phyloP scores from a whole-genome alignment of 306 rosid genomes.

The Corylus avellana region DNA sequence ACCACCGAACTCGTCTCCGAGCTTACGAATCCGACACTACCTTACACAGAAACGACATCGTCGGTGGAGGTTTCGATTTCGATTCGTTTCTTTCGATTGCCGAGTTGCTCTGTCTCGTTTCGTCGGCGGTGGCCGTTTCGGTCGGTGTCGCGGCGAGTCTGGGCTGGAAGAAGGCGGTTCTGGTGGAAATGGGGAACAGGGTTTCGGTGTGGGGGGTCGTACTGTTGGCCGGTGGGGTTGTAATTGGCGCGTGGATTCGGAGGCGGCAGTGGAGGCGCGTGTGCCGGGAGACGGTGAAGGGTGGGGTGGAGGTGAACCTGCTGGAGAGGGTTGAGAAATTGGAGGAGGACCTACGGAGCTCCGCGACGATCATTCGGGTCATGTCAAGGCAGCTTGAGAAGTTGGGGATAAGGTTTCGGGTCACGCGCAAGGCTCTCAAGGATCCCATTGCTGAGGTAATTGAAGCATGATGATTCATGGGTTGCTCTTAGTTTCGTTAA shows the following conservation, averaged over 20 bases:
- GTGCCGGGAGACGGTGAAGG: slow-evolving; percentile 38
- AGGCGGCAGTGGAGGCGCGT: slow-evolving; percentile 66
- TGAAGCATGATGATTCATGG: neutral
- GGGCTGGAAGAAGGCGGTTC: slow-evolving; percentile 42
- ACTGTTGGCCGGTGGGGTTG: slow-evolving; percentile 51
- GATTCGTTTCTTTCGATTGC: slow-evolving; percentile 58
- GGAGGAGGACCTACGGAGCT: slow-evolving; percentile 75
- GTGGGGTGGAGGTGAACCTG: slow-evolving; percentile 62
- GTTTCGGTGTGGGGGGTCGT: slow-evolving; percentile 39
- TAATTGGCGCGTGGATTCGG: slow-evolving; percentile 67
- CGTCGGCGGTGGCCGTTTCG: slow-evolving; percentile 48
- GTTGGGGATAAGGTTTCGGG: slow-evolving; percentile 74
- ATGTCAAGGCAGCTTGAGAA: slow-evolving; percentile 91
- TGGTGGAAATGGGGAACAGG: slow-evolving; percentile 38
- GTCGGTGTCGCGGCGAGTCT: slow-evolving; percentile 36
- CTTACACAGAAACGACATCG: slow-evolving; percentile 13
- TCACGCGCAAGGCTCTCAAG: slow-evolving; percentile 65
- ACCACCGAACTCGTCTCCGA: slow-evolving; percentile 21
- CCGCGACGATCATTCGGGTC: slow-evolving; percentile 51
- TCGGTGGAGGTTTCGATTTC: slow-evolving; percentile 29
- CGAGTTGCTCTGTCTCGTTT: slow-evolving; percentile 57
- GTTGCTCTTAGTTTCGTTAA: neutral
- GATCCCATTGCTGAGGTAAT: slow-evolving; percentile 83
- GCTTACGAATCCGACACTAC: slow-evolving; percentile 36
- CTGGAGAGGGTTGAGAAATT: slow-evolving; percentile 72